Evolutionary conservation across 2,329 filamentous ascomycete genomes (phyloP), one percentile per base, ranked within the genome.

Genomic region (Chaetomiaceae sp.): DNA sequence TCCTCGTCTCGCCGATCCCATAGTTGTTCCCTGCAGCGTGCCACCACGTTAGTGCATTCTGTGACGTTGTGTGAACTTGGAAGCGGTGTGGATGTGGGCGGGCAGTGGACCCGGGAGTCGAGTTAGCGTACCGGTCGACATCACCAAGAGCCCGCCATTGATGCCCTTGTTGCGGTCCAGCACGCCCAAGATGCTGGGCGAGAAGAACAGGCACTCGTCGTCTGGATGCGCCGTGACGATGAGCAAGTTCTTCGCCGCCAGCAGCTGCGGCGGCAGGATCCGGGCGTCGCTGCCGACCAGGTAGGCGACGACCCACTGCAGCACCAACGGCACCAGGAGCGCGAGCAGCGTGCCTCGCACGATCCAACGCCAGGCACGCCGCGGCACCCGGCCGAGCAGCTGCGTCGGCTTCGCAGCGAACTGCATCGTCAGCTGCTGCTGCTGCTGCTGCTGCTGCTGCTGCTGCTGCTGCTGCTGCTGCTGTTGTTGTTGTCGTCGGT

Each of bases 171-270:
- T 60, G n/a, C 60, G 45, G 34, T 60, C 59, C 37, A 64, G 50
- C 8, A 63, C 52, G 22, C 61, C 62, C 27, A 65, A 39, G 6
- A 64, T 61, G 45, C 54, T 60, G 3, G 62, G 62, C 4, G 62
- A 47, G 35, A 63, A 63, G 45, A 63, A 65, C 6, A 64, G 57
- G 22, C 61, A 65, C 52, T 74, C 73, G 7, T 68, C 65, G 27
- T 65, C 66, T 12, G 61, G 61, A 33, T 67, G 65, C 2, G 67
- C 65, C 11, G 66, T 68, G 11, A 69, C 63, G 26, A 68, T 56
- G 19, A 69, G 48, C 4, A 68, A 50, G 50, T 62, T 68, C 33
- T 59, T 62, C 12, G 65, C 61, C 39, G 50, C 49, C 11, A 60
- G 58, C 15, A 69, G 60, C 34, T 62, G 60, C 0, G 58, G 53